Percentiles rank a stretch among this genome's conserved stretches.
Conservation (phyloP, 2,329 filamentous ascomycete genomes). For the Sarocladiaceae sp. region DNA sequence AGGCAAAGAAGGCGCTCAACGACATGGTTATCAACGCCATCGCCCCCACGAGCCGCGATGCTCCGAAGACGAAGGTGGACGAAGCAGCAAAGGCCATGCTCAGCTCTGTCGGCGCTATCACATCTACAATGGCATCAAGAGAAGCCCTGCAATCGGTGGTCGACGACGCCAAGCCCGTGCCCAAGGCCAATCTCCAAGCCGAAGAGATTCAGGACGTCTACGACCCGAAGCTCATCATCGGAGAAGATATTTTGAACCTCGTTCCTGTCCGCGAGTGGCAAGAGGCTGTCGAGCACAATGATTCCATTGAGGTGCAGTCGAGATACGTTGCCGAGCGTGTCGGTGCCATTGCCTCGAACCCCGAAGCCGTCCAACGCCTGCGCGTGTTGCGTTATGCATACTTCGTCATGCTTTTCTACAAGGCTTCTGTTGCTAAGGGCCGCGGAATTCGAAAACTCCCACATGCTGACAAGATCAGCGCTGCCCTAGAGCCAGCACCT, state of each 20-base stretch:
- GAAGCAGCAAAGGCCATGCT: conserved; percentile 57
- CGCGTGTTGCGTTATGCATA: conserved; percentile 58
- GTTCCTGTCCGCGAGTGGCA: conserved; percentile 73
- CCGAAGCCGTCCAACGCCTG: conserved; percentile 47
- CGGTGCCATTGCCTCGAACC: conserved; percentile 46
- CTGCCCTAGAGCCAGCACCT: conserved; percentile 52
- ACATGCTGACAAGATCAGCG: conserved; percentile 56
- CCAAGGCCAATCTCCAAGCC: conserved; percentile 64
- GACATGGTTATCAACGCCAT: conserved; percentile 70
- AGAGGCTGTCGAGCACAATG: conserved; percentile 55
- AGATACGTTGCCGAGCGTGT: conserved; percentile 64
- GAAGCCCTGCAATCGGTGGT: conserved; percentile 61
- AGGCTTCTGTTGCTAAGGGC: conserved; percentile 39
- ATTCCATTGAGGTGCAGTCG: conserved; percentile 53
- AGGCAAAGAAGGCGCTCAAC: conserved; percentile 73
- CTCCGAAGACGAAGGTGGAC: conserved; percentile 43
- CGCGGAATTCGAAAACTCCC: conserved; percentile 50
- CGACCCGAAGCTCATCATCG: conserved; percentile 61
- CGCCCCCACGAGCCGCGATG: conserved; percentile 31
- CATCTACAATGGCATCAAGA: conserved; percentile 61
- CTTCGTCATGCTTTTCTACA: conserved; percentile 52
- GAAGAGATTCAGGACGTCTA: conserved; percentile 70
- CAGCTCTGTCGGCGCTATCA: conserved; percentile 56
- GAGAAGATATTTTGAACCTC: conserved; percentile 60
- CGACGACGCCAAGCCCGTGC: conserved; percentile 68